Percentiles rank a stretch among this genome's conserved stretches.
Conservation (phyloP, 345 rosid species). For the Erucastrum elatum region DNA sequence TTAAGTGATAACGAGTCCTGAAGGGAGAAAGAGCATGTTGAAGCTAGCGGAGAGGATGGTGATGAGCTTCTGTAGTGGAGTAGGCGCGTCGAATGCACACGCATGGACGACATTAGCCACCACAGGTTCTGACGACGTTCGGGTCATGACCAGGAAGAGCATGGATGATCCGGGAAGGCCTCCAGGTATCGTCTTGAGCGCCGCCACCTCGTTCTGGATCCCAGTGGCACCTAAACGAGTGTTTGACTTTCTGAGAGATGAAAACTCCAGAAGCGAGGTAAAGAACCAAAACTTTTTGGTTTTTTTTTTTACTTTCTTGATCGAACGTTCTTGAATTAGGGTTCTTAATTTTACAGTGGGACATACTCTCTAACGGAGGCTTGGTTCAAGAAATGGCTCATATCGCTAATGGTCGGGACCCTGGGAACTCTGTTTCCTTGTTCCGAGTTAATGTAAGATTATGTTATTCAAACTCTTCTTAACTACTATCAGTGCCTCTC, state of each 20-base stretch:
- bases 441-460: constrained; percentile 73
- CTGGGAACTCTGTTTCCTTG: constrained; percentile 83
- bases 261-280: constrained; percentile 90
- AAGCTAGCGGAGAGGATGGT: constrained; percentile 96
- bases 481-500: neutral
- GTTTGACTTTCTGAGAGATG: constrained; percentile 82
- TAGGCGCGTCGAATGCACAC: constrained; percentile 87
- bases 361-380: constrained; percentile 95
- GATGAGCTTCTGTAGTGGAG: constrained; percentile 84
- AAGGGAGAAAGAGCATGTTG: constrained; percentile 94
- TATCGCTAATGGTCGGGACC: constrained; percentile 91
- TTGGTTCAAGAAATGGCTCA: constrained; percentile 96
- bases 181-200: constrained; percentile 89
- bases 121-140: constrained; percentile 74
- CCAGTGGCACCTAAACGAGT: constrained; percentile 71
- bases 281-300: neutral
- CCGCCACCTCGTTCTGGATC: constrained; percentile 95
- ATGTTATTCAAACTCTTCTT: neutral
- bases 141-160: constrained; percentile 97
- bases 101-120: constrained; percentile 91
- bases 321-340: neutral
- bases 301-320: neutral
- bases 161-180: constrained; percentile 98
- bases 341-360: constrained; percentile 60
- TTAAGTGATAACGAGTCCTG: constrained; percentile 71